phyloP scores from a whole-genome alignment of 2,329 filamentous ascomycete species.

The Curvularia spicifera region DNA sequence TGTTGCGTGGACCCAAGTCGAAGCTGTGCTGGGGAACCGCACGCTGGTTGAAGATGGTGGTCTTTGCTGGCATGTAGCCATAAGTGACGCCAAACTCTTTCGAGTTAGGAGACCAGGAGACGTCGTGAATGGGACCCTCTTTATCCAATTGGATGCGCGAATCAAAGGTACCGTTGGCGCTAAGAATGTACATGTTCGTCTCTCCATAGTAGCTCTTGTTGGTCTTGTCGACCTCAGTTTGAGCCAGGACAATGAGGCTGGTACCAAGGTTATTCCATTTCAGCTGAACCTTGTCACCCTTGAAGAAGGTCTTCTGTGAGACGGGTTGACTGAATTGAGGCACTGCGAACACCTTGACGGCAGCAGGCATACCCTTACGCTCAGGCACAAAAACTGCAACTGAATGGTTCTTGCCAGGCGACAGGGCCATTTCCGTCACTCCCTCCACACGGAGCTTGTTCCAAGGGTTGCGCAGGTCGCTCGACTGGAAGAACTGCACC shows the following conservation, averaged over 20 bases:
- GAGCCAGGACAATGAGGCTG: conserved; percentile 89
- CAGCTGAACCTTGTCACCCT: conserved; percentile 97
- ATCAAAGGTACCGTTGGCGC: conserved; percentile 89
- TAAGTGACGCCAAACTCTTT: conserved; percentile 98
- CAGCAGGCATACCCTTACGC: conserved; percentile 92
- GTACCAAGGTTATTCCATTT: conserved; percentile 97
- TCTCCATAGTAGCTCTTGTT: conserved; percentile 99
- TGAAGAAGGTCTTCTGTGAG: conserved; percentile 99
- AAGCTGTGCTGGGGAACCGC: conserved; percentile 85
- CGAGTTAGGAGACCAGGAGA: conserved; percentile 97
- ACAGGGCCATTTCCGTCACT: conserved; percentile 85
- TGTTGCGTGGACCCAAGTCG: conserved; percentile 87
- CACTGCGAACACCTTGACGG: conserved; percentile 93
- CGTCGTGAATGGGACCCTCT: conserved; percentile 96
- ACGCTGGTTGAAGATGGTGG: conserved; percentile 93
- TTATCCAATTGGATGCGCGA: conserved; percentile 92
- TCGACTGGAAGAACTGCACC: conserved; percentile 94
- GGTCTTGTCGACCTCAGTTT: conserved; percentile 97
- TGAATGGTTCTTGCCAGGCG: conserved; percentile 86
- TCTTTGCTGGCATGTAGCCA: conserved; percentile 99
- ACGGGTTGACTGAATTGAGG: conserved; percentile 82
- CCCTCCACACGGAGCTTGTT: conserved; percentile 95
- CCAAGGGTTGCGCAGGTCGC: conserved; percentile 85
- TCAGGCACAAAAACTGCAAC: conserved; percentile 95
- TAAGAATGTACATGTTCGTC: conserved; percentile 94